Base-by-base conservation (phyloP, 2,329 filamentous ascomycete genomes). In the Pseudogymnoascus sp. region DNA sequence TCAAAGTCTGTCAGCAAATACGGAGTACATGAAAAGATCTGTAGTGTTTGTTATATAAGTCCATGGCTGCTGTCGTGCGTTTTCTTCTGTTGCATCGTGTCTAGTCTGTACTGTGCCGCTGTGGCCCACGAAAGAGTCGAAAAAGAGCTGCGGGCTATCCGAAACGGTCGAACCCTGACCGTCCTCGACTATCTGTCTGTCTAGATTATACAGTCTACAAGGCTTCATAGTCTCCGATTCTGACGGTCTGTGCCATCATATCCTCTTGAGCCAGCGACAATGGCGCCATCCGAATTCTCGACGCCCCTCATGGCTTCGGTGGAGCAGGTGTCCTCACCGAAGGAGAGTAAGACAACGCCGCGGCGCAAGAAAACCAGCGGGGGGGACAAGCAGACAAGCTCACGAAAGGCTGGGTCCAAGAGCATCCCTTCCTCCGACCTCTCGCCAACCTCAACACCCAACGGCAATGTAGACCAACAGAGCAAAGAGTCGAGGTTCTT, bases 401-500 rank as follows among this genome's bases (percentile, higher is more conserved):
- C 50, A 21, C n/a, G 29, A 21, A 56, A 56, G 16, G n/a, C 50
- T 56, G 50, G 29, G 6, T 8, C 29, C n/a, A 56, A 33, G 50
- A 56, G 50, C 26, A 6, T 31, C 14, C 7, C n/a, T 10, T 33
- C 50, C 26, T 35, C n/a, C 3, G 50, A 56, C 10, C 29, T 56
- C 29, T 35, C n/a, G n/a, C 6, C 16, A 7, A 19, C 29, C 2
- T 35, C 29, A 10, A 56, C 10, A 35, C 50, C 50, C 11, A 56
- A 56, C 29, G 50, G 16, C n/a, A 19, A 56, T 21, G 29, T 10
- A 3, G 29, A 56, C 10, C 16, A 13, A 19, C 38, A 60, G 16
- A 61, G 63, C 61, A 63, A 71, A 63, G 50, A 56, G 16, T 72
- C 72, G 31, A 71, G 70, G 8, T 73, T 70, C 59, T 72, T 72